These are phyloP conservation scores for Didymellaceae sp. DNA, from an alignment of 2,329 filamentous ascomycete genomes.

Conservation along the genomic window DNA sequence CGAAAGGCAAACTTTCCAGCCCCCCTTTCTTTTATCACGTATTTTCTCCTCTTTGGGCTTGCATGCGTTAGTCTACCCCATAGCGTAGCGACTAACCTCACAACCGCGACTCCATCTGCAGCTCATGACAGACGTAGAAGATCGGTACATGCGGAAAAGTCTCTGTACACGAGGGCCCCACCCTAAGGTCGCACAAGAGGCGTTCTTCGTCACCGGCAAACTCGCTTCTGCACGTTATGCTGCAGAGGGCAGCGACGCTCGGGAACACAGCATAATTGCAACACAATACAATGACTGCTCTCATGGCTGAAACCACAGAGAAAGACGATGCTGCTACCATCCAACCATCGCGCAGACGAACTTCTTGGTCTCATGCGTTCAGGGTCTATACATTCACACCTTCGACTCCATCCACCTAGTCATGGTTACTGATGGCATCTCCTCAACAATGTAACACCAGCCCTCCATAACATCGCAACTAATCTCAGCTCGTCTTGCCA, in stretches of 20 bases:
- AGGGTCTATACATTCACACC: background rate
- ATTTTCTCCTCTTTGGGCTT: conserved; percentile 29
- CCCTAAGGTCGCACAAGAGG: conserved; percentile 24
- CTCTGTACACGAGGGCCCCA: conserved; percentile 25
- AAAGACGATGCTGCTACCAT: too few relatives aligned
- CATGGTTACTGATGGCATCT: background rate
- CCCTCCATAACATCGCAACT: conserved; percentile 1
- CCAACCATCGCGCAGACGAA: background rate
- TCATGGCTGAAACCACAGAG: conserved; percentile 1
- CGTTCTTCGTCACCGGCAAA: conserved; percentile 22
- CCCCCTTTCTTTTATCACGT: conserved; percentile 8
- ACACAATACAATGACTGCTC: background rate
- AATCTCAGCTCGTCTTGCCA: conserved; percentile 5
- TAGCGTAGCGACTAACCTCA: conserved; percentile 23
- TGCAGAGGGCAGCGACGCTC: conserved; percentile 16
- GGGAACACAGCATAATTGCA: conserved; percentile 15
- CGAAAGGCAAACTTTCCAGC: conserved; percentile 2
- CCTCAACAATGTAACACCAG: conserved; percentile 11
- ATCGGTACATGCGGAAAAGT: conserved; percentile 27
- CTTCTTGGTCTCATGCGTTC: background rate
- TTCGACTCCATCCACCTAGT: background rate
- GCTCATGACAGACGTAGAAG: conserved; percentile 22
- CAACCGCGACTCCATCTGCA: conserved; percentile 28
- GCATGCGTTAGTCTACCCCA: conserved; percentile 36
- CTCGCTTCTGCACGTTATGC: conserved; percentile 27